Evolutionary conservation across 1,284 basidiomycete species (phyloP).

Genomic region (Takashimella koratensis): DNA sequence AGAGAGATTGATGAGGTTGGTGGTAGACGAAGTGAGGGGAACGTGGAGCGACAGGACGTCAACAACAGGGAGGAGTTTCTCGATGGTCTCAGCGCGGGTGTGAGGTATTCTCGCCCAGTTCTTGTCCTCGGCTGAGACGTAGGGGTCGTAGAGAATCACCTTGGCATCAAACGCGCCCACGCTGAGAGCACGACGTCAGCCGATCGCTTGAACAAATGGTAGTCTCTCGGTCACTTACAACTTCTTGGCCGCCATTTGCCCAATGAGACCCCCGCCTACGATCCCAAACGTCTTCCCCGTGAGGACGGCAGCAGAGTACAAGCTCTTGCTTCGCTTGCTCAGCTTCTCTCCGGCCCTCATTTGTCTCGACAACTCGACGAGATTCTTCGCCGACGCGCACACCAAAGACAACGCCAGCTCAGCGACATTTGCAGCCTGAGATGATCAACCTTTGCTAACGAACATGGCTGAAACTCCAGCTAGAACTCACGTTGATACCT

Average conservation of each 20-base stretch:
- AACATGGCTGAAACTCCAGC: background rate
- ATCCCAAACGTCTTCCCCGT: slow-evolving; percentile 45
- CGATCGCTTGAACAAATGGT: background rate
- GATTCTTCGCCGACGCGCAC: slow-evolving; percentile 55
- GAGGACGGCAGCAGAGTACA: slow-evolving; percentile 48
- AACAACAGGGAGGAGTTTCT: slow-evolving; percentile 43
- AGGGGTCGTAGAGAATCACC: slow-evolving; percentile 42
- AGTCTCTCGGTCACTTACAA: no score
- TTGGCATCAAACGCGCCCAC: slow-evolving; percentile 38
- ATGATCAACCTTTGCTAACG: background rate
- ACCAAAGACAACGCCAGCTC: slow-evolving; percentile 59
- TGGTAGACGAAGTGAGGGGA: slow-evolving; percentile 49
- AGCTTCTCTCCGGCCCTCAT: slow-evolving; percentile 59
- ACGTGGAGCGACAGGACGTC: slow-evolving; percentile 54
- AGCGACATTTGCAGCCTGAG: slow-evolving; percentile 55
- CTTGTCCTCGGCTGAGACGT: slow-evolving; percentile 24
- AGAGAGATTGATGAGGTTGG: slow-evolving; percentile 41
- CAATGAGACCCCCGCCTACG: slow-evolving; percentile 51
- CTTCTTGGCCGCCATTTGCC: slow-evolving; percentile 39
- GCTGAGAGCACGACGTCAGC: no score
- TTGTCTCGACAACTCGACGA: slow-evolving; percentile 54
- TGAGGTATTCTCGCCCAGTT: slow-evolving; percentile 49
- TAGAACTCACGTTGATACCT: slow-evolving; percentile 30
- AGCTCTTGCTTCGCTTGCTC: slow-evolving; percentile 54
- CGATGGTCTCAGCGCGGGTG: slow-evolving; percentile 46